Base-by-base conservation (phyloP, 2,329 filamentous ascomycete genomes). In the Penicillium crustosum region DNA sequence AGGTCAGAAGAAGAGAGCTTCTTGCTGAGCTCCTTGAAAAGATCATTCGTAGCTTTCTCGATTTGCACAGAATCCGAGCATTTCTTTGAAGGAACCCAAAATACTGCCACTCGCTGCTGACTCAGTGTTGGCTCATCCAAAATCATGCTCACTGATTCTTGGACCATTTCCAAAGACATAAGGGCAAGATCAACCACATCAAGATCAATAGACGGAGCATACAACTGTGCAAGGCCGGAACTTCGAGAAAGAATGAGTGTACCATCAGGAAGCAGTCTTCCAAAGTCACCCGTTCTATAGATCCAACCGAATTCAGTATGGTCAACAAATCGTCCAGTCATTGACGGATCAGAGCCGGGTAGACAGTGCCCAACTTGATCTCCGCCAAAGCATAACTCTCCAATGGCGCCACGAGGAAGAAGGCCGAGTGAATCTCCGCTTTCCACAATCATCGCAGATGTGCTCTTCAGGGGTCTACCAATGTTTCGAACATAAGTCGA, bases 341-440 rank as follows among this genome's bases (percentile, higher is more conserved):
- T 91, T 41, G 90, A 74, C 4, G 82, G 79, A 0, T 49, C 25
- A 2, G 25, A 29, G 15, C 31, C 33, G 13, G 51, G 23, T 19
- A 64, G 39, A 27, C 42, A 21, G 2, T n/a, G 45, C 25, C 48
- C 59, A 6, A 96, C 85, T 74, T 96, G 92, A 49, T 90, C 85
- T 12, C 92, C 93, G 15, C 91, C 91, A 71, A 96, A 94, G 68
- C 90, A 95, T 7, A 96, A 80, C 71, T 96, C 92, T 12, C 93
- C 93, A 17, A 91, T 78, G 61, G 85, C 89, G 3, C 91, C 91
- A 7, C 83, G 71, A 0, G 90, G 90, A 0, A 92, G 76, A 1
- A 85, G 67, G 0, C 82, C 73, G 5, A 86, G 80, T 0, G 68
- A 68, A 2, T 75, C 69, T 5, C 75, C 75, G 3, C 70, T 64